phyloP scores from a whole-genome alignment of 1,284 basidiomycete species.

The Mycosarcoma mackinlayi region DNA sequence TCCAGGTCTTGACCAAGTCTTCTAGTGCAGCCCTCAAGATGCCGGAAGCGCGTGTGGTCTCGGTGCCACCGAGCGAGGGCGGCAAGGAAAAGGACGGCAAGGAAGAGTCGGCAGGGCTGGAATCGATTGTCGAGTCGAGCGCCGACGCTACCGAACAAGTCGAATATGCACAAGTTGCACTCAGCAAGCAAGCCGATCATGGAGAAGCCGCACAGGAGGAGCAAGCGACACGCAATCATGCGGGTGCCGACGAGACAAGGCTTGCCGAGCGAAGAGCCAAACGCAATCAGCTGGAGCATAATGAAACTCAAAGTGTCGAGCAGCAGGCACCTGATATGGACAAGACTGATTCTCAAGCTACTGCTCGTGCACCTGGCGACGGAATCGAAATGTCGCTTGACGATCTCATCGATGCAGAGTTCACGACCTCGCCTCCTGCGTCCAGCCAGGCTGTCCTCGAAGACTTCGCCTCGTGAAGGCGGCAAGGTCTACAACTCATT shows the following conservation, averaged over 20 bases:
- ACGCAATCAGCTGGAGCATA: background rate
- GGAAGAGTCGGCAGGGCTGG: too few species aligned
- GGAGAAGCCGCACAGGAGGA: too few species aligned
- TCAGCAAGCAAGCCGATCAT: background rate
- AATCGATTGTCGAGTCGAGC: background rate
- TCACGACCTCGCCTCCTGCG: background rate
- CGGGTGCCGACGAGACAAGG: background rate
- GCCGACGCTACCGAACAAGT: background rate
- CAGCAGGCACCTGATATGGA: background rate
- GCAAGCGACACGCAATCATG: too few species aligned
- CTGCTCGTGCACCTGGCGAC: background rate
- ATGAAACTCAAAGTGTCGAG: background rate
- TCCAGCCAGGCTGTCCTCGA: background rate
- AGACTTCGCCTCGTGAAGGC: background rate
- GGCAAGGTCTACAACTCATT: too few species aligned
- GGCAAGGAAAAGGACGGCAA: too few species aligned
- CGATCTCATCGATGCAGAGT: conserved; percentile 15
- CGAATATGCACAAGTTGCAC: background rate
- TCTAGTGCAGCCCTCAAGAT: too few species aligned
- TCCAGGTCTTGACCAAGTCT: too few species aligned
- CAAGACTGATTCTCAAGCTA: conserved; percentile 4
- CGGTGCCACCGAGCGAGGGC: too few species aligned
- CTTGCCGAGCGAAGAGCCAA: background rate
- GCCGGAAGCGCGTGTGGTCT: too few species aligned
- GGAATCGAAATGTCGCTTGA: conserved; percentile 14